phyloP scores from a whole-genome alignment of 2,329 filamentous ascomycete genomes.

The Fusarium coicis region DNA sequence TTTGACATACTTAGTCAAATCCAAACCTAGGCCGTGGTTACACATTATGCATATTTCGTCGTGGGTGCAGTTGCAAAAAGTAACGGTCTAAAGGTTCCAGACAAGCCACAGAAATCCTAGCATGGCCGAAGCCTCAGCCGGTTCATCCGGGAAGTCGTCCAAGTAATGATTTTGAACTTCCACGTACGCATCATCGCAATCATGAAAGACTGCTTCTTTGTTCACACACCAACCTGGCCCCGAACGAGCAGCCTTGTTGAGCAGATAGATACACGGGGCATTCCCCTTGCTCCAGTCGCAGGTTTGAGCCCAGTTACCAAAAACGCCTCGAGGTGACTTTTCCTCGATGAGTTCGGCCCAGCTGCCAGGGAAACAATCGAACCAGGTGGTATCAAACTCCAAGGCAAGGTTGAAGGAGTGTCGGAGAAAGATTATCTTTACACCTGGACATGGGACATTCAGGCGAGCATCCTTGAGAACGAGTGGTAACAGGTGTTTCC shows the following conservation, averaged over 20 bases:
- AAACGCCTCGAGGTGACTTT: not conserved
- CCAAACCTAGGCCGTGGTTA: accelerated
- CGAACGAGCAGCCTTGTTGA: not conserved
- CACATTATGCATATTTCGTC: accelerated
- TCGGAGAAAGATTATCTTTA: accelerated
- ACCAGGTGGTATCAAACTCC: not conserved
- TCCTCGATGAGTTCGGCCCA: accelerated
- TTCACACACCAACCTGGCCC: accelerated
- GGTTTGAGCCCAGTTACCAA: not conserved
- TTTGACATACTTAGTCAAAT: not conserved
- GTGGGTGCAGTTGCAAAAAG: not conserved
- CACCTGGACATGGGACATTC: accelerated
- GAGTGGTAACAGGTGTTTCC: accelerated
- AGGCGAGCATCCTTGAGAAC: accelerated
- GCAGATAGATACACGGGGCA: accelerated
- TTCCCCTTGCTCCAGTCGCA: accelerated
- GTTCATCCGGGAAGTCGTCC: accelerated
- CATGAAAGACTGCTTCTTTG: accelerated
- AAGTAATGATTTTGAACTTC: accelerated
- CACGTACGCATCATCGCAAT: not conserved
- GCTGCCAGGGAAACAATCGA: accelerated
- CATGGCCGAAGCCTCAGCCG: not conserved
- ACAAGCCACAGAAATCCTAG: not conserved
- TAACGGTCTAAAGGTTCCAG: accelerated
- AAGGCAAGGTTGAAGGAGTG: not conserved